Base-by-base conservation (phyloP, 441 rosid genomes). In the Croton setiger region DNA sequence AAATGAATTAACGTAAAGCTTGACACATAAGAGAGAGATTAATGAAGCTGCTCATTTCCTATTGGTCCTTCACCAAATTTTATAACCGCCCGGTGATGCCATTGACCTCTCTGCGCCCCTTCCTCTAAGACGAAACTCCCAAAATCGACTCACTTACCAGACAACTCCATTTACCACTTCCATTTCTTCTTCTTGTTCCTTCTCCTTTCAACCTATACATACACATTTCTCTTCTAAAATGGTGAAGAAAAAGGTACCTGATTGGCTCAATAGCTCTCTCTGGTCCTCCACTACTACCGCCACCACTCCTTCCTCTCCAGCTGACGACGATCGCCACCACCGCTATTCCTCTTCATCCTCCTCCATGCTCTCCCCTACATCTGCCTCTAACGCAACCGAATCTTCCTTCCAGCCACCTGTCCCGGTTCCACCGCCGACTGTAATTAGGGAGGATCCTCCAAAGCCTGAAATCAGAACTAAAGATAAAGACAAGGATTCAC, bases 231-330 rank as follows among this genome's bases (percentile, higher is more conserved):
- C 44, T 36, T 36, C 37, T 5, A 13, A n/a, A 44, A 94, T 92
- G 97, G 91, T 76, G 85, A 90, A 85, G 88, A 90, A 91, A 74
- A 82, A 83, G 49, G 96, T 92, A 17, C 98, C 98, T 59, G 98
- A 94, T 79, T 94, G 98, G 98, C 86, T 94, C 23, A 94, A 94
- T 77, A 94, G 91, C 78, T 86, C 98, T 63, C 86, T 94, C 74
- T 94, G 98, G 98, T 84, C 91, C 72, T 72, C 91, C 75, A 54
- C 85, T 64, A 81, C 87, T 51, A 59, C 85, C 23, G 9, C 73
- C 55, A 6, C 76, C n/a, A 33, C 82, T 54, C 48, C 81, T 17
- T n/a, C 80, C 63, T 43, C 71, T n/a, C 52, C 60, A 48, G 45
- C 68, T 36, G 49, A 57, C 66, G 51, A 63, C 41, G 51, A 60